Evolutionary conservation across 2,329 filamentous ascomycete genomes (phyloP).

Genomic region (Cladosporium phlei): DNA sequence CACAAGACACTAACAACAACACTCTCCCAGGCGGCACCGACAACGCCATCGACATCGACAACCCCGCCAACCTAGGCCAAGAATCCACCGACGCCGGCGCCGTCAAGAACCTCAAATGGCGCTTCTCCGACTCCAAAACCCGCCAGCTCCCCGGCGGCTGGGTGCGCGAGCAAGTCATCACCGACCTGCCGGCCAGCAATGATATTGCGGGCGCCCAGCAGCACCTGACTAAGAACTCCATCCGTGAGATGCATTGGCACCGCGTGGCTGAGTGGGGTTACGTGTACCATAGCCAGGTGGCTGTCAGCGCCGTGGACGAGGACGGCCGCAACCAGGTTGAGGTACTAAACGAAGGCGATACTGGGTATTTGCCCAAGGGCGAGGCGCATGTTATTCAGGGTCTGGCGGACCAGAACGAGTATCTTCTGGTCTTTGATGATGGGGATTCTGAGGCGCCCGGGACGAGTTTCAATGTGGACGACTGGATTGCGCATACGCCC

Average conservation of each 20-base stretch:
- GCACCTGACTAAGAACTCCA: conserved; percentile 61
- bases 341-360: conserved; percentile 48
- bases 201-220: conserved; percentile 66
- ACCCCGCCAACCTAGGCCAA: conserved; percentile 59
- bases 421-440: conserved; percentile 63
- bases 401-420: conserved; percentile 63
- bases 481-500: conserved; percentile 65
- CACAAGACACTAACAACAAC: conserved; percentile 12
- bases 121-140: conserved; percentile 64
- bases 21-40: conserved; percentile 65
- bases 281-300: conserved; percentile 51
- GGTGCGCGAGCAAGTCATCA: conserved; percentile 61
- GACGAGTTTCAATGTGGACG: conserved; percentile 67
- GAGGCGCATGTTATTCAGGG: conserved; percentile 60
- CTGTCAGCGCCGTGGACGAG: conserved; percentile 49
- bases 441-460: conserved; percentile 55
- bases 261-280: conserved; percentile 51
- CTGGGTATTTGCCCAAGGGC: conserved; percentile 49
- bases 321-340: conserved; percentile 47
- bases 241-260: conserved; percentile 62
- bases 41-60: conserved; percentile 55
- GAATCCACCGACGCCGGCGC: conserved; percentile 59
- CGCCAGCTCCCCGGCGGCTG: conserved; percentile 60
- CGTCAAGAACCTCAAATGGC: conserved; percentile 62
- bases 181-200: conserved; percentile 61